Percentiles rank a stretch among this genome's conserved stretches.
phyloP scores from a whole-genome alignment of 1,284 basidiomycete genomes.

The Jaminaea rosea region DNA sequence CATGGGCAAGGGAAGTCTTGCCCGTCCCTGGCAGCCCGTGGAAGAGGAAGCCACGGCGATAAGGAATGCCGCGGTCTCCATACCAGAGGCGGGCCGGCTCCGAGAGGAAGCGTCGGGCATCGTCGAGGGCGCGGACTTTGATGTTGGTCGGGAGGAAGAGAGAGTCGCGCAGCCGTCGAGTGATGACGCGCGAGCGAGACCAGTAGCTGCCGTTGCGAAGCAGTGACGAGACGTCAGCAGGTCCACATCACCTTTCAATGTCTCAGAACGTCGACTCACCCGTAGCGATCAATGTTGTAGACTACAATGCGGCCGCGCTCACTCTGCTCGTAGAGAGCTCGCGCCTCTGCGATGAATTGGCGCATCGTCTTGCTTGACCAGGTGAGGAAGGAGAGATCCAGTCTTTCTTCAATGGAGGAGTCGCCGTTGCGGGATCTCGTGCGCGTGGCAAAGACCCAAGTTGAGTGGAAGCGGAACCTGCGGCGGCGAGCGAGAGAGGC shows the following conservation, averaged over 20 bases:
- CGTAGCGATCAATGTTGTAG: conserved; percentile 4
- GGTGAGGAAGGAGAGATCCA: conserved; percentile 9
- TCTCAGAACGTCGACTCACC: too few relatives aligned
- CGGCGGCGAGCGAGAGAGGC: background rate
- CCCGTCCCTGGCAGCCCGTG: conserved; percentile 63
- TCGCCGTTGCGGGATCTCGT: conserved; percentile 5
- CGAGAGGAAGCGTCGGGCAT: conserved; percentile 5
- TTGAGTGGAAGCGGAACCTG: conserved; percentile 4
- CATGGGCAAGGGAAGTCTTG: conserved; percentile 67
- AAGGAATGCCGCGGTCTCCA: conserved; percentile 12
- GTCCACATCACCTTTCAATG: too few relatives aligned
- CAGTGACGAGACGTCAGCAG: too few relatives aligned
- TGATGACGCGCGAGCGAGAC: background rate
- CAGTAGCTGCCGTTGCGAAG: too few relatives aligned
- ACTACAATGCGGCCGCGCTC: conserved; percentile 2
- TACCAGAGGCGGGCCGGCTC: conserved; percentile 9
- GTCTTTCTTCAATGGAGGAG: conserved; percentile 1
- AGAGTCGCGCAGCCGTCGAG: conserved; percentile 39
- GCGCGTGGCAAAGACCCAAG: conserved; percentile 7
- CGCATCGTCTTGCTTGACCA: conserved; percentile 7
- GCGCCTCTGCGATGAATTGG: conserved; percentile 4
- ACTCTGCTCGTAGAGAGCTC: background rate
- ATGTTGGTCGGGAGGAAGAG: conserved; percentile 53
- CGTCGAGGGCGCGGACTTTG: conserved; percentile 46
- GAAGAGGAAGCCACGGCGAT: conserved; percentile 10